Base-by-base conservation (phyloP, 768 basidiomycete species). In the Tricholoma sp. region DNA sequence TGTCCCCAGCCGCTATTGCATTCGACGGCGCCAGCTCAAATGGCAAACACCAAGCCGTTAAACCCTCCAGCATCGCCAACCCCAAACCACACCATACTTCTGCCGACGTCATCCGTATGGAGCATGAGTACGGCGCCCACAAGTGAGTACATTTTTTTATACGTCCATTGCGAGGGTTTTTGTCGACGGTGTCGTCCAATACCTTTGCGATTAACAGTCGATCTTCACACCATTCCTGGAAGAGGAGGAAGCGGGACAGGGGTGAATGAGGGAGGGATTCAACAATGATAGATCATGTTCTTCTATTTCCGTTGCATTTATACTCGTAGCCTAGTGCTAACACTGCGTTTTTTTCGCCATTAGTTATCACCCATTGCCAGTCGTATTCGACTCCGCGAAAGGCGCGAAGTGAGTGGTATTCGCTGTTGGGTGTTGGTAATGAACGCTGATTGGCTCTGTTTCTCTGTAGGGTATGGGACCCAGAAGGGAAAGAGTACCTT, bases 311-410 rank as follows among this genome's bases (percentile, higher is more conserved):
- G 62, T 58, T 59, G 61, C 52, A 51, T 64, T 63, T 59, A 61
- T 65, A 63, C 24, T 65, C 56, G 60, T 58, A 64, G 67, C 53
- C 61, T 59, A 34, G 57, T 56, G 47, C 68, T 75, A 68, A 74
- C 67, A 63, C 49, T 76, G 77, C 73, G 76, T 68, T 62, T 63
- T 76, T 75, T 74, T 74, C 73, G 68, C 76, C 52, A 68, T 74
- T 75, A 98, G 96, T 74, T 98, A 98, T 69, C 94, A 97, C 68
- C 95, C 97, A 0, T 76, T 98, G 8, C 95, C 96, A 8, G 83
- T 97, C 59, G 95, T 97, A 50, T 96, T 98, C 65, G 94, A 97
- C 61, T 81, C 83, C 45, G 96, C 90, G 18, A 81, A 82, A 59
- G 97, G 96, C 42, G 94, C 91, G 24, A 90, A 86, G 91, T 93